Evolutionary conservation across 352 stramenopile genomes (phyloP), one percentile per base, ranked within the genome.

Genomic region (Phytophthora niederhauseri): DNA sequence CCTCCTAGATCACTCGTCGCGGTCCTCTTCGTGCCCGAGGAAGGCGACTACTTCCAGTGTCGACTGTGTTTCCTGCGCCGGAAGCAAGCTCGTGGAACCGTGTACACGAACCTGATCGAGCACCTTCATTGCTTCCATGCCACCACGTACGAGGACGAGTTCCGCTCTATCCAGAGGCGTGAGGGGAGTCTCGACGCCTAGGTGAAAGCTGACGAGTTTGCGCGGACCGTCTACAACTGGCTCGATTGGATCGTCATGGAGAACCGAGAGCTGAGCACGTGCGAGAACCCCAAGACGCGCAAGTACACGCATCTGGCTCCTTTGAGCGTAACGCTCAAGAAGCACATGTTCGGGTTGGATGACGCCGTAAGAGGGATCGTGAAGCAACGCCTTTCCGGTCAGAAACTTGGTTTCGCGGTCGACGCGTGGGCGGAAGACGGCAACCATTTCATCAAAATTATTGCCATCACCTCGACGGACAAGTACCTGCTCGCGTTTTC

Each of bases 251-350:
- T 34, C 15, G 31, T 72, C 46, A 60, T 65, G 45, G 68, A 72
- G 11, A 66, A 76, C 41, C 58, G 48, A 8, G 48, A 63, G 36
- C 30, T 69, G 8, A 36, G 8, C 14, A 65, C 72, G 43, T 69
- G 63, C 30, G 63, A 71, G 50, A 76, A 72, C 34, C 12, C 24
- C 1, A 52, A 63, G 22, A 63, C 63, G 19, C 62, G 63, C 0
- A 76, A 72, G 58, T 72, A 76, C 68, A 61, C 68, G n/a, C 26
- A 60, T 12, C 54, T 76, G 12, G 63, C 63, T 17, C n/a, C 52
- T 0, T 20, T 68, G 4, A 52, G 43, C 20, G 22, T 50, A 45
- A 67, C 61, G 11, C 56, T 74, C 17, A 57, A 59, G 26, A 69
- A 61, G 51, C 31, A 69, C 36, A 65, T 71, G 28, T 54, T 60